phyloP scores from a whole-genome alignment of 768 basidiomycete genomes.

The Panaeolus cyanescens region DNA sequence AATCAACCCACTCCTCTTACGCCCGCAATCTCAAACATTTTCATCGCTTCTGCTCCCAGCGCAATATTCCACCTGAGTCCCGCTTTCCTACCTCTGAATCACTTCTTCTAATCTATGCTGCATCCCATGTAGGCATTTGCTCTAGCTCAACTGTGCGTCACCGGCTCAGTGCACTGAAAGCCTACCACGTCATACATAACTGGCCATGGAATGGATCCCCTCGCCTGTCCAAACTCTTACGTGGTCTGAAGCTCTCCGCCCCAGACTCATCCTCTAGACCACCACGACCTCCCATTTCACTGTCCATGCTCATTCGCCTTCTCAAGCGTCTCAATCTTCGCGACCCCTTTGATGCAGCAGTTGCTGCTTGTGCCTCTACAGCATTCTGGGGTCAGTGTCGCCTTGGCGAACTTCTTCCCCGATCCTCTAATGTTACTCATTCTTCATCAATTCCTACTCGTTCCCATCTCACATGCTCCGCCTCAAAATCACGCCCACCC shows the following conservation, averaged over 20 bases:
- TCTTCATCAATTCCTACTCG: no score
- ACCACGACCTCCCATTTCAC: conserved; percentile 20
- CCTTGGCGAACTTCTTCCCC: conserved; percentile 34
- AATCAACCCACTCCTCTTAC: conserved; percentile 14
- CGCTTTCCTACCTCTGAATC: conserved; percentile 24
- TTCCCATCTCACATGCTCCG: no score
- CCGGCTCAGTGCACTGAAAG: conserved; percentile 25
- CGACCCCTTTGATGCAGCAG: conserved; percentile 19
- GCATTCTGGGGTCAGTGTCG: conserved; percentile 34
- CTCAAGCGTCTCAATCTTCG: conserved; percentile 12
- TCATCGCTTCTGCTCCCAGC: conserved; percentile 18
- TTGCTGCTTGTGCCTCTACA: conserved; percentile 19
- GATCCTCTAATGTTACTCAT: no score
- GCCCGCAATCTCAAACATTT: conserved; percentile 9
- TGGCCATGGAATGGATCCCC: conserved; percentile 20
- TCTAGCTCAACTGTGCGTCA: conserved; percentile 19
- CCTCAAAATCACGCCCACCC: no score
- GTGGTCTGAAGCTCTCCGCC: conserved; percentile 24
- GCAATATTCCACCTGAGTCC: conserved; percentile 11
- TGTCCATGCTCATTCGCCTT: conserved; percentile 19
- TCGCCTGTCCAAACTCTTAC: conserved; percentile 23
- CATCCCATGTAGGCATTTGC: conserved; percentile 19
- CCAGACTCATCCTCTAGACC: conserved; percentile 17
- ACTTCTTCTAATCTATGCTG: no score
- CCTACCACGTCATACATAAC: conserved; percentile 34